Evolutionary conservation across 257 asterid species (phyloP).

Genomic region (Verbascum thapsus): DNA sequence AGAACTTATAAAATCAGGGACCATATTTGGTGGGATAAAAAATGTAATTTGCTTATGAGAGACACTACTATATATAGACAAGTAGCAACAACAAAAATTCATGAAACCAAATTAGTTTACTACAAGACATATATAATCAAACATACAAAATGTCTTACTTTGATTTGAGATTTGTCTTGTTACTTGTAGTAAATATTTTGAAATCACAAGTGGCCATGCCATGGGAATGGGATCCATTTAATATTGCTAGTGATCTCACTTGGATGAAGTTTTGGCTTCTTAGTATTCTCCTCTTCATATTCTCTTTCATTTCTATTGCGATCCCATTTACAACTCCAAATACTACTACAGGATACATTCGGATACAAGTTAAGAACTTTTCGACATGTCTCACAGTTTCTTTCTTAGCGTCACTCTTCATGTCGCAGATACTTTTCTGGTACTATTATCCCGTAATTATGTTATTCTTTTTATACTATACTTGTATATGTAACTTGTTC

Average conservation of each 20-base stretch:
- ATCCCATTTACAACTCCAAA: conserved; percentile 10
- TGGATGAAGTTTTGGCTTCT: conserved; percentile 21
- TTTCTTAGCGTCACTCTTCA: conserved; percentile 12
- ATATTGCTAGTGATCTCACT: conserved; percentile 3
- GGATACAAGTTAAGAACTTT: conserved; percentile 11
- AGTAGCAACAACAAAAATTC: too few species aligned
- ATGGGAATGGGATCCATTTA: conserved; percentile 26
- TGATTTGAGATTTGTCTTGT: too few species aligned
- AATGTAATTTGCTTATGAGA: too few species aligned
- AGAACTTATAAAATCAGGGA: too few species aligned
- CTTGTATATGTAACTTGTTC: background rate
- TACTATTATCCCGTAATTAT: conserved; percentile 13
- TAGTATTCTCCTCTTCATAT: conserved; percentile 9
- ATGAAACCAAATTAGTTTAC: too few species aligned
- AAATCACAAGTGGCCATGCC: background rate
- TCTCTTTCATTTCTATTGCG: conserved; percentile 18
- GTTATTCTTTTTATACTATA: background rate
- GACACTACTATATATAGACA: too few species aligned
- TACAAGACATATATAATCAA: too few species aligned
- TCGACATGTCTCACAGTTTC: conserved; percentile 12
- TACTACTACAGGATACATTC: background rate
- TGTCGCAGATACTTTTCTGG: conserved; percentile 28
- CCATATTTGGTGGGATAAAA: too few species aligned
- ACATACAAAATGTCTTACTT: too few species aligned
- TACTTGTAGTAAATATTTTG: too few species aligned